Base-by-base conservation (phyloP, 192 early-diverging fungal species). In the Rhizophagus sp. region DNA sequence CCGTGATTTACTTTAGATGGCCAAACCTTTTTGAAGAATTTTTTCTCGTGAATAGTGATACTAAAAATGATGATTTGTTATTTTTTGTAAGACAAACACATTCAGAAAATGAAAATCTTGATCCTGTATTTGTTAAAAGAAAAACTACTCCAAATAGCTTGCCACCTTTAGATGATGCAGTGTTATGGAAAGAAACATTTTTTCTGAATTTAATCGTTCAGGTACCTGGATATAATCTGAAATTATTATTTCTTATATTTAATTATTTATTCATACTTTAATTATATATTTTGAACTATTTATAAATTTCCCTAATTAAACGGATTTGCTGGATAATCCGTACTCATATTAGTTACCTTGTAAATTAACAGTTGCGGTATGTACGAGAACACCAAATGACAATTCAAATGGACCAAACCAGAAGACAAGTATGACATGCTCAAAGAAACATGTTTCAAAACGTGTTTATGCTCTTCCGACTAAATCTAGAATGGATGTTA, bases 111-210 rank as follows among this genome's bases (percentile, higher is more conserved):
- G 84, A 82, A 39, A 81, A 84, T 15, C 62, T 79, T 7, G 95
- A 95, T 80, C 93, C 94, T 2, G 92, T 97, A 5, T 94, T 97
- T 87, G 95, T 97, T 39, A 91, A 92, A 80, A 90, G 95, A 41
- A 95, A 94, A 74, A 87, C 87, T 78, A 84, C 85, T 27, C 88
- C 91, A 6, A 84, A 83, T 44, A 85, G 78, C 27, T 77, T 93
- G 87, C 94, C 94, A 62, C 82, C 83, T 17, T 22, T 96, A 68
- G 88, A 90, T 71, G 91, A 93, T 62, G 81, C 91, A 33, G 89
- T 97, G 15, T 89, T 94, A 82, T 97, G 96, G 96, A 95, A 95
- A 80, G 93, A 96, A 82, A 96, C 96, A 5, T 96, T 97, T 79
- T 92, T 95, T 76, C 87, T 97, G 67, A 97, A 97, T 73, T 88